phyloP scores from a whole-genome alignment of 2,329 filamentous ascomycete genomes.

The Aplosporella prunicola region DNA sequence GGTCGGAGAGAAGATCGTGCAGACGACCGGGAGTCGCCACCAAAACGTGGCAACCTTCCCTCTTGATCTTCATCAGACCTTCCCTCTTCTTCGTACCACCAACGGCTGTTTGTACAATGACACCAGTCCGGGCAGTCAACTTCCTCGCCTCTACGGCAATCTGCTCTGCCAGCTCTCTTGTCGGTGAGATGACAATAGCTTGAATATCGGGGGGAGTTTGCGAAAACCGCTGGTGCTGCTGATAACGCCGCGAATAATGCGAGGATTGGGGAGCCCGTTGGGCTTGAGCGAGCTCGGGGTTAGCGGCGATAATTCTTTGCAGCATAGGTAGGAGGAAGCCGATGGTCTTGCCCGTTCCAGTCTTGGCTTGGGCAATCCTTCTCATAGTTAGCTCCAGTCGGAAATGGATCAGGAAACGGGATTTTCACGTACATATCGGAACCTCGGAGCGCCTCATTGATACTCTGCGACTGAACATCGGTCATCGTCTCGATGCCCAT shows the following conservation, averaged over 20 bases:
- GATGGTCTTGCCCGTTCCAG: conserved; percentile 92
- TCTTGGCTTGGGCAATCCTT: conserved; percentile 80
- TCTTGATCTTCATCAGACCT: conserved; percentile 59
- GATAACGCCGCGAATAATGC: too few species aligned
- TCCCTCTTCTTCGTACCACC: conserved; percentile 72
- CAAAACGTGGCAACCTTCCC: conserved; percentile 75
- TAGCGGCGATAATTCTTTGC: conserved; percentile 61
- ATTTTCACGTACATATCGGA: conserved; percentile 61
- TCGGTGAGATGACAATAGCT: conserved; percentile 53
- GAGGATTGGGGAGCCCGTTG: conserved; percentile 2
- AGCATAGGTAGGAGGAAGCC: conserved; percentile 83
- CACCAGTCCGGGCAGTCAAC: conserved; percentile 53
- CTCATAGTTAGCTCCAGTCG: too few species aligned
- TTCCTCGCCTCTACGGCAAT: conserved; percentile 63
- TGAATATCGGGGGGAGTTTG: conserved; percentile 44
- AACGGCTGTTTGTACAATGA: conserved; percentile 71
- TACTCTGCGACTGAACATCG: conserved; percentile 77
- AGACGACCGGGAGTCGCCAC: conserved; percentile 86
- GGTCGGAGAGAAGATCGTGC: conserved; percentile 67
- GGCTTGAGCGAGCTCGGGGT: conserved; percentile 50
- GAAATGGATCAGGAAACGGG: conserved; percentile 12
- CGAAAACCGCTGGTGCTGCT: conserved; percentile 18
- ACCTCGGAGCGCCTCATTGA: conserved; percentile 69
- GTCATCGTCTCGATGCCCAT: conserved; percentile 84
- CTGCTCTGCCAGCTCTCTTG: conserved; percentile 54